Conservation (phyloP, 805 yeast species). For the Pichia thaimueangensis region DNA sequence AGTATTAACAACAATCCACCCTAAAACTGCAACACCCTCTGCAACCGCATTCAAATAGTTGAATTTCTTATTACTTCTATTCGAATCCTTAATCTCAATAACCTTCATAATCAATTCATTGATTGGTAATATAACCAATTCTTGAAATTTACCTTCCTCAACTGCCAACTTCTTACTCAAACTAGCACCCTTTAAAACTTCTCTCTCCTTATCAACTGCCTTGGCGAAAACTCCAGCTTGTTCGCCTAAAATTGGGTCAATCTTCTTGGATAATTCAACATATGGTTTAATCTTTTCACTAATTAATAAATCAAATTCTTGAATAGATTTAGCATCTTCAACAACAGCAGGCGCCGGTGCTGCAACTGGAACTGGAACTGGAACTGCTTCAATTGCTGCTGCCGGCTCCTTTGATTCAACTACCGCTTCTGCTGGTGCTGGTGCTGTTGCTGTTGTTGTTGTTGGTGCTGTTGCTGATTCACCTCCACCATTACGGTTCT, state of each 20-base stretch:
- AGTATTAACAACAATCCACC: constrained; percentile 78
- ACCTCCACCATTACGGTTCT: constrained; percentile 34
- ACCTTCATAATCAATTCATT: constrained; percentile 54
- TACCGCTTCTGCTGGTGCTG: background rate
- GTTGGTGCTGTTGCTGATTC: constrained; percentile 1
- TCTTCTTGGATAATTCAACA: constrained; percentile 41
- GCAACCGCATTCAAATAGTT: constrained; percentile 77
- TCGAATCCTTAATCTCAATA: constrained; percentile 62
- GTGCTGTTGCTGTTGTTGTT: constrained; percentile 14
- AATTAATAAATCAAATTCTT: constrained; percentile 51
- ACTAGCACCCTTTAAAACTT: constrained; percentile 52
- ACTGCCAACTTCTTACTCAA: constrained; percentile 60
- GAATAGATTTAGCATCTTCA: constrained; percentile 37
- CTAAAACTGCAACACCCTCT: constrained; percentile 85
- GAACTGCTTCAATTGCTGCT: background rate
- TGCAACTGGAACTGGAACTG: constrained; percentile 8
- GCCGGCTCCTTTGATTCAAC: constrained; percentile 14
- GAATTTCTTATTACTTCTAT: constrained; percentile 57
- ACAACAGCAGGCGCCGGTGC: constrained; percentile 18
- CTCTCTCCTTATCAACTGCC: constrained; percentile 56
- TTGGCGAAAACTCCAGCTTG: constrained; percentile 42
- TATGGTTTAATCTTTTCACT: constrained; percentile 53
- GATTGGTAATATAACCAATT: constrained; percentile 57
- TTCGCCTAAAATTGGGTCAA: constrained; percentile 53
- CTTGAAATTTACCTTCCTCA: constrained; percentile 45